phyloP scores from a whole-genome alignment of 257 asterid species.

The Ilex asprella region DNA sequence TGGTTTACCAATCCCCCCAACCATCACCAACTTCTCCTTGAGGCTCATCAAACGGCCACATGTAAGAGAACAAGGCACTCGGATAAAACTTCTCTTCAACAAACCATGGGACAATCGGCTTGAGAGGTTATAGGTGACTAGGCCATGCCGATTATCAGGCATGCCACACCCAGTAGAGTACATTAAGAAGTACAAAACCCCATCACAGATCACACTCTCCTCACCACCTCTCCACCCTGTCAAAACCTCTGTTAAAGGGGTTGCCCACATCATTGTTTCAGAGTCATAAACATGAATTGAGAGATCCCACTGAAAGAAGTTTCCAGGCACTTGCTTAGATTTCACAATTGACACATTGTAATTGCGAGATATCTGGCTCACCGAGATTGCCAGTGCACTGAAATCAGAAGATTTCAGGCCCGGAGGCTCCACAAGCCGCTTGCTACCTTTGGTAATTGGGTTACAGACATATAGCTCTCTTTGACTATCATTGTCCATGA shows the following conservation, averaged over 20 bases:
- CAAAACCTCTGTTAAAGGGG: constrained; percentile 49
- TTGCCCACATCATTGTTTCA: constrained; percentile 44
- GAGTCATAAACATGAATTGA: constrained; percentile 73
- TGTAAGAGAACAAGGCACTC: constrained; percentile 77
- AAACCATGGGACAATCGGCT: constrained; percentile 32
- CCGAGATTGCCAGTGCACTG: constrained; percentile 68
- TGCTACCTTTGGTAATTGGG: constrained; percentile 56
- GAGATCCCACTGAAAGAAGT: constrained; percentile 79
- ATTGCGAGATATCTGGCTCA: constrained; percentile 24
- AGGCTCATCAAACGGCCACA: constrained; percentile 91
- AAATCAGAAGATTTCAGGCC: constrained; percentile 69
- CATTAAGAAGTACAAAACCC: constrained; percentile 65
- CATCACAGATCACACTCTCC: constrained; percentile 80
- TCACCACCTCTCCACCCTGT: constrained; percentile 93
- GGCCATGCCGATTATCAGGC: constrained; percentile 62
- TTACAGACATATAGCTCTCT: constrained; percentile 69
- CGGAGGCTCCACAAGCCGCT: constrained; percentile 48
- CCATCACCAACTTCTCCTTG: constrained; percentile 74
- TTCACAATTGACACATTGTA: constrained; percentile 57
- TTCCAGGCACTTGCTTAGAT: constrained; percentile 79
- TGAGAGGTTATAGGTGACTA: constrained; percentile 46
- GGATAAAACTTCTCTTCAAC: constrained; percentile 57
- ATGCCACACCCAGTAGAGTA: constrained; percentile 65
- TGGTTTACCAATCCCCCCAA: constrained; percentile 82
- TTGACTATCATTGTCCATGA: constrained; percentile 81